phyloP scores from a whole-genome alignment of 148 eudicot genomes.

The Dysphania ambrosioides region DNA sequence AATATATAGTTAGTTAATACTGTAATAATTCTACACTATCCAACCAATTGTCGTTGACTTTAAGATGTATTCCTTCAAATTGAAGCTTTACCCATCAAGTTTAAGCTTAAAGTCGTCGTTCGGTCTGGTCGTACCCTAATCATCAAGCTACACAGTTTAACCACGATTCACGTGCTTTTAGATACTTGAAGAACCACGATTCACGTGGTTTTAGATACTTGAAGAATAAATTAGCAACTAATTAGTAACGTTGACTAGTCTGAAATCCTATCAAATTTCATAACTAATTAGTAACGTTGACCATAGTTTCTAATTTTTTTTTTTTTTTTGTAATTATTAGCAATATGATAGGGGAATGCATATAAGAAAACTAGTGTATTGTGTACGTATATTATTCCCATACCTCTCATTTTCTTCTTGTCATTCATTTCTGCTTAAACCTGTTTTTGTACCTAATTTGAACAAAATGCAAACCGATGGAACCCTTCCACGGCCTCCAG shows the following conservation, averaged over 20 bases:
- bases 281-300: background rate
- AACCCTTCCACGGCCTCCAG: conserved; percentile 10
- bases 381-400: background rate
- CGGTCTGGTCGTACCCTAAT: too few species aligned
- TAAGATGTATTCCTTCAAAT: background rate
- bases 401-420: background rate
- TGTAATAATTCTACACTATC: too few species aligned
- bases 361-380: background rate
- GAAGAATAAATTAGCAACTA: too few species aligned
- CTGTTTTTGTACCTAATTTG: too few species aligned
- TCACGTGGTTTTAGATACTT: too few species aligned
- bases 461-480: background rate
- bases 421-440: background rate
- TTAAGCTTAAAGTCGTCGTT: background rate
- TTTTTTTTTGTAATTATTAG: too few species aligned
- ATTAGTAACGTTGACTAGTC: too few species aligned
- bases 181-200: conserved; percentile 1
- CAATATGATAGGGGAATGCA: background rate
- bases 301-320: background rate
- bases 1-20: too few species aligned
- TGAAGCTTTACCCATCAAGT: background rate
- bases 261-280: too few species aligned
- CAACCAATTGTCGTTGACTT: background rate
- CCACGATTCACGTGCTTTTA: background rate
- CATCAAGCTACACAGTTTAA: background rate